phyloP scores from a whole-genome alignment of 441 rosid species.

The Adansonia rubrostipa region DNA sequence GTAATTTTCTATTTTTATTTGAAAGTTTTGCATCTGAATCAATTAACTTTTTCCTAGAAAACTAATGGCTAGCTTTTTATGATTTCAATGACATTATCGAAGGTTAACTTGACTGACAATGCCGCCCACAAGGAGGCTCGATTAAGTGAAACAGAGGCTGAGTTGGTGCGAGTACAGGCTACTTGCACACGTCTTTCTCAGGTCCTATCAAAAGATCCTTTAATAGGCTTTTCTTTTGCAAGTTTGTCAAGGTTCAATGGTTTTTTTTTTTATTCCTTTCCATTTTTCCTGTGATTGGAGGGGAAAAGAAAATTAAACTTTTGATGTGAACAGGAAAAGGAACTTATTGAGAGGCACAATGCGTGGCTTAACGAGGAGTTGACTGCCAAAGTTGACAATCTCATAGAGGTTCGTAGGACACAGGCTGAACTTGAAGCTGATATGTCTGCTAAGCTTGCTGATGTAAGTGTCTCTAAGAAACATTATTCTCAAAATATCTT shows the following conservation, averaged over 20 bases:
- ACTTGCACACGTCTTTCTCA: slow-evolving; percentile 74
- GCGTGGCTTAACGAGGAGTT: slow-evolving; percentile 90
- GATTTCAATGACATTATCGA: slow-evolving; percentile 17
- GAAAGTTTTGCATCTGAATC: neutral
- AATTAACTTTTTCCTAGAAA: neutral
- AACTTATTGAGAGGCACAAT: slow-evolving; percentile 87
- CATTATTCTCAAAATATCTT: neutral
- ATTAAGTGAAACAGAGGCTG: slow-evolving; percentile 65
- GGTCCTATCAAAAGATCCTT: slow-evolving; percentile 39
- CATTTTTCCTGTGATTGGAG: neutral
- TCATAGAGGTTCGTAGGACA: slow-evolving; percentile 63
- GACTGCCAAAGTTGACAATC: slow-evolving; percentile 72
- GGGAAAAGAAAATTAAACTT: slow-evolving; percentile 17
- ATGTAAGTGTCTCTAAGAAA: slow-evolving; percentile 46
- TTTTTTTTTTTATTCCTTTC: neutral
- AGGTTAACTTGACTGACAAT: slow-evolving; percentile 72
- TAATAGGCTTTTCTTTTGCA: neutral
- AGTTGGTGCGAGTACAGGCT: slow-evolving; percentile 68
- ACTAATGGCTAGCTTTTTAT: neutral
- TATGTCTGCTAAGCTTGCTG: slow-evolving; percentile 74
- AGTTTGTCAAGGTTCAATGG: neutral
- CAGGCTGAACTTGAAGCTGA: slow-evolving; percentile 79
- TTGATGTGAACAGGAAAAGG: slow-evolving; percentile 75
- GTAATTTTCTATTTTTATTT: slow-evolving; percentile 43
- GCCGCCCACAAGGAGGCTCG: slow-evolving; percentile 75